Conservation (phyloP, 768 basidiomycete species). For the Boletales sp. region DNA sequence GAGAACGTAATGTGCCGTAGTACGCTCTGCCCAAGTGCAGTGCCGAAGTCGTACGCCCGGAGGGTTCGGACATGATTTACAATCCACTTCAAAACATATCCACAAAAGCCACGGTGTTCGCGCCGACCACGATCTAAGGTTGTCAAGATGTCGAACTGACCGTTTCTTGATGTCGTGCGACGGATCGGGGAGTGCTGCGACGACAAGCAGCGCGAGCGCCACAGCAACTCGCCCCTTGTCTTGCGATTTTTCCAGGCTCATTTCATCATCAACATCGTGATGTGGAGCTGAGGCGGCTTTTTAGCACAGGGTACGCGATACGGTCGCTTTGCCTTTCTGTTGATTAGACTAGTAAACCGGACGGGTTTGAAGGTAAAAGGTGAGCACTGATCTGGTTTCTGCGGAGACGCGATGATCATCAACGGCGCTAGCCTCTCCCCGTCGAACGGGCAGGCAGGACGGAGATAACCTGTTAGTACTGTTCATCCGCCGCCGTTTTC, state of each 20-base stretch:
- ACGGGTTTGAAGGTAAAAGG: neutral
- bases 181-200: neutral
- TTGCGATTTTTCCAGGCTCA: neutral
- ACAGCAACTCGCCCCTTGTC: neutral
- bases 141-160: neutral
- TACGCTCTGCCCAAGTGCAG: neutral
- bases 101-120: neutral
- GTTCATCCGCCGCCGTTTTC: neutral
- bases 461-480: neutral
- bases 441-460: neutral
- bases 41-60: neutral
- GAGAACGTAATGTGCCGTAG: neutral
- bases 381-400: neutral
- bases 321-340: no score
- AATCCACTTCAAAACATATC: neutral
- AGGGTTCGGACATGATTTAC: neutral
- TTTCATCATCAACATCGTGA: neutral
- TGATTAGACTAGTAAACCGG: neutral
- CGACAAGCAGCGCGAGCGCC: no score
- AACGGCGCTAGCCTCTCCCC: neutral
- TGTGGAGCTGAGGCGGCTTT: neutral
- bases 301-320: neutral
- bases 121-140: neutral
- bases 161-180: neutral
- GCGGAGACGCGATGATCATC: neutral